A percentile compares a stretch with the other conserved stretches of the same genome.
phyloP scores from a whole-genome alignment of 2,329 filamentous ascomycete genomes.

The Apiospora arundinis region DNA sequence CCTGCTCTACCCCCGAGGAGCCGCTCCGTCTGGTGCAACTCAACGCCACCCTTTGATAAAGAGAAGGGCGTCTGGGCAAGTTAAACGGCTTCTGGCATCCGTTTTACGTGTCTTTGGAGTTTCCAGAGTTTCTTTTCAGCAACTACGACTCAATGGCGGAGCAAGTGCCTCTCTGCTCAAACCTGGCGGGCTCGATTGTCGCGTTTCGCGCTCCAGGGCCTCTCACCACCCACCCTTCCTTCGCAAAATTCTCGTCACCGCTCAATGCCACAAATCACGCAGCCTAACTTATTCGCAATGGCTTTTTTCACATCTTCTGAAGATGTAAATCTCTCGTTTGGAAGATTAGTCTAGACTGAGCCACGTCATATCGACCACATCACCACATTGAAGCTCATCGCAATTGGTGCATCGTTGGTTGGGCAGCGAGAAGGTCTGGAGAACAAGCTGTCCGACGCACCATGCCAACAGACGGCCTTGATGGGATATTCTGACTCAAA shows the following conservation, averaged over 20 bases:
- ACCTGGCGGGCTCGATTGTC: not conserved
- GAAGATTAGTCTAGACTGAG: not conserved
- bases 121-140: constrained; percentile 31
- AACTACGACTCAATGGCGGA: constrained; percentile 39
- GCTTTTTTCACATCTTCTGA: too few species aligned
- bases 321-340: not conserved
- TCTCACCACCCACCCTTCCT: not conserved
- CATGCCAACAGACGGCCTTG: not conserved
- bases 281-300: not conserved
- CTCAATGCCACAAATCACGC: not conserved
- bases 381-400: not conserved
- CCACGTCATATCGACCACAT: constrained; percentile 10
- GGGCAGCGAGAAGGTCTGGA: not conserved
- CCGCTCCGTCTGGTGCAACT: constrained; percentile 27
- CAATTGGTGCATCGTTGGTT: not conserved
- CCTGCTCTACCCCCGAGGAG: constrained; percentile 3
- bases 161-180: not conserved
- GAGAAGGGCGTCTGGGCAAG: constrained; percentile 23
- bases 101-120: constrained; percentile 27
- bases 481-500: not conserved
- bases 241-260: not conserved
- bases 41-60: constrained; percentile 30
- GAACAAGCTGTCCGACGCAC: not conserved
- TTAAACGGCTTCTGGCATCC: constrained; percentile 24
- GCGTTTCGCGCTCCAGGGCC: not conserved